A percentile compares a stretch with the other conserved stretches of the same genome.
These are phyloP conservation scores for Stenocarpella maydis DNA, from an alignment of 2,329 filamentous ascomycete species.

Conservation along the genomic window DNA sequence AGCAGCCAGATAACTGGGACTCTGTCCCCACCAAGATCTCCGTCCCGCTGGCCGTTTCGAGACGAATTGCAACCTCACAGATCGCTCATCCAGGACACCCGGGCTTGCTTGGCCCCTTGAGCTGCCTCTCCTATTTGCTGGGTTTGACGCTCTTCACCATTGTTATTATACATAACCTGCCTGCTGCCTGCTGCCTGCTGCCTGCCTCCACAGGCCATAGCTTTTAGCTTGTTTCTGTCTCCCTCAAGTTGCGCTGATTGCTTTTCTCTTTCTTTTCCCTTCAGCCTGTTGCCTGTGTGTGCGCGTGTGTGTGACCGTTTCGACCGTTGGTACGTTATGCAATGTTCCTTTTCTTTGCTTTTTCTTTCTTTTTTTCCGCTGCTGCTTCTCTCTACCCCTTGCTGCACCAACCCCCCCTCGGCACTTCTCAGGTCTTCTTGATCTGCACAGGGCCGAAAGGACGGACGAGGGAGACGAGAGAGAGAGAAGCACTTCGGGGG, in stretches of 20 bases:
- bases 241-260: too few species aligned
- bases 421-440: neutral
- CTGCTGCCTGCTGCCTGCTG: neutral
- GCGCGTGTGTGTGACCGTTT: neutral
- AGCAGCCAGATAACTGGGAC: too few species aligned
- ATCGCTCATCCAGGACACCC: conserved; percentile 11
- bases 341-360: neutral
- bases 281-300: neutral
- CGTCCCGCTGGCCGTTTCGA: conserved; percentile 5
- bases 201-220: neutral
- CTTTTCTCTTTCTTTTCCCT: neutral
- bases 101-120: conserved; percentile 1
- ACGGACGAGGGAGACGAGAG: neutral
- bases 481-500: too few species aligned
- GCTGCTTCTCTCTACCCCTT: neutral
- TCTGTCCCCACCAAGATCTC: conserved; percentile 19
- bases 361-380: neutral
- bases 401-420: neutral
- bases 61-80: conserved; percentile 29
- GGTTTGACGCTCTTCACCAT: conserved; percentile 13
- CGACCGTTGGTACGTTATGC: neutral
- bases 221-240: neutral
- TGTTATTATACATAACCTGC: too few species aligned
- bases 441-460: conserved; percentile 4
- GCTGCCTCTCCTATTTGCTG: conserved; percentile 16